These are phyloP conservation scores for Candida piceae DNA, from an alignment of 805 yeast species.

Conservation along the genomic window DNA sequence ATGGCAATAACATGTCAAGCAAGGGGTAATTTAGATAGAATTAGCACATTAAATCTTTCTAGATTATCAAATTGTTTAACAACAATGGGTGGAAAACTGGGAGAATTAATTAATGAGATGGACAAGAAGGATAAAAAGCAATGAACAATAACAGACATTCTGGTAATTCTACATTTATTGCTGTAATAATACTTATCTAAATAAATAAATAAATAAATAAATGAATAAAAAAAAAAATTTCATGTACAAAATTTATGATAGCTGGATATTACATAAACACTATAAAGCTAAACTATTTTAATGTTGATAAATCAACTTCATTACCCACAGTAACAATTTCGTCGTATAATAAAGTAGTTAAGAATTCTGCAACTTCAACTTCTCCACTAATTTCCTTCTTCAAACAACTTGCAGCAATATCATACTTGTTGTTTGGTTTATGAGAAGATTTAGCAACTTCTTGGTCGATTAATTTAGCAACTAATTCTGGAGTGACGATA, in stretches of 20 bases:
- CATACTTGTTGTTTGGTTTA: slow-evolving; percentile 62
- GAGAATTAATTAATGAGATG: background rate
- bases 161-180: no score
- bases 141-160: no score
- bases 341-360: slow-evolving; percentile 72
- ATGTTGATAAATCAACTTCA: slow-evolving; percentile 27
- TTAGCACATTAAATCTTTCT: background rate
- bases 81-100: background rate
- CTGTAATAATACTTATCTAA: no score
- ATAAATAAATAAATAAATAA: no score
- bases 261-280: background rate
- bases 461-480: slow-evolving; percentile 51
- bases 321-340: slow-evolving; percentile 50
- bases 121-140: no score
- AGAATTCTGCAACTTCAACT: slow-evolving; percentile 63
- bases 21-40: background rate
- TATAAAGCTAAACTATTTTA: slow-evolving; percentile 16
- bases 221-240: background rate
- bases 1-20: slow-evolving; percentile 1
- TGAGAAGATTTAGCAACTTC: slow-evolving; percentile 51
- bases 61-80: background rate
- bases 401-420: slow-evolving; percentile 63
- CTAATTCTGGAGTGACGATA: slow-evolving; percentile 54
- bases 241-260: no score
- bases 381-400: slow-evolving; percentile 69